A percentile compares a stretch with the other conserved stretches of the same genome.
Evolutionary conservation across 2,329 filamentous ascomycete species (phyloP).

Genomic region (Mollisia scopiformis): DNA sequence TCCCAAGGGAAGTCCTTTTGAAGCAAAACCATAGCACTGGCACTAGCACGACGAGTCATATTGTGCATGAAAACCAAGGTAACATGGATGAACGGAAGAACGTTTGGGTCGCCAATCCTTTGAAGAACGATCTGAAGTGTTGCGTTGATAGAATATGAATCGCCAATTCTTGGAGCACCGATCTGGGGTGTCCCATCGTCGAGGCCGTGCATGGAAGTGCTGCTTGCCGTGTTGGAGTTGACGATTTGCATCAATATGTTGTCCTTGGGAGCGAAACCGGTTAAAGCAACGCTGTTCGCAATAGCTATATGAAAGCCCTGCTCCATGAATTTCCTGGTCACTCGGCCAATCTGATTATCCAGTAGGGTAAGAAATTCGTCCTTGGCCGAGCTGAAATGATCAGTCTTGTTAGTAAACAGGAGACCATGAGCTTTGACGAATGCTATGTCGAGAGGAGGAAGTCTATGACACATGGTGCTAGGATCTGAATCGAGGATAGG

Average conservation of each 20-base stretch:
- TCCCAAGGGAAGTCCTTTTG: conserved; percentile 30
- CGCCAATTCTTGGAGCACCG: no score
- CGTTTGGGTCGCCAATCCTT: conserved; percentile 30
- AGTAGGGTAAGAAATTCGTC: conserved; percentile 56
- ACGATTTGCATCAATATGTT: not conserved
- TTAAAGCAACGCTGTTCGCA: conserved; percentile 39
- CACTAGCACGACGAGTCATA: conserved; percentile 21
- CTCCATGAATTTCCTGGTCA: conserved; percentile 46
- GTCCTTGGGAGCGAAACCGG: conserved; percentile 25
- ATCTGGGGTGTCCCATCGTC: no score
- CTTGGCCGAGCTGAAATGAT: conserved; percentile 49
- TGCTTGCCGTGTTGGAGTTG: not conserved
- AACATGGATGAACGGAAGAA: conserved; percentile 33
- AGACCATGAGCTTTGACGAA: conserved; percentile 69
- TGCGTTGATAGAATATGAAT: no score
- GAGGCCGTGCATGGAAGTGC: conserved; percentile 22
- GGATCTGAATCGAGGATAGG: conserved; percentile 47
- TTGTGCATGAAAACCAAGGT: conserved; percentile 30
- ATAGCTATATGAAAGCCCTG: conserved; percentile 60
- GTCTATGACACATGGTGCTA: no score
- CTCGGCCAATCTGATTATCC: conserved; percentile 58
- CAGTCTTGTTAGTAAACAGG: conserved; percentile 58
- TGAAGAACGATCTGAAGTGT: conserved; percentile 25
- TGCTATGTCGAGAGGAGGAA: conserved; percentile 54
- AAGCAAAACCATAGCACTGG: conserved; percentile 23